phyloP scores from a whole-genome alignment of 2,329 filamentous ascomycete species.

The Dothidotthia symphoricarpi region DNA sequence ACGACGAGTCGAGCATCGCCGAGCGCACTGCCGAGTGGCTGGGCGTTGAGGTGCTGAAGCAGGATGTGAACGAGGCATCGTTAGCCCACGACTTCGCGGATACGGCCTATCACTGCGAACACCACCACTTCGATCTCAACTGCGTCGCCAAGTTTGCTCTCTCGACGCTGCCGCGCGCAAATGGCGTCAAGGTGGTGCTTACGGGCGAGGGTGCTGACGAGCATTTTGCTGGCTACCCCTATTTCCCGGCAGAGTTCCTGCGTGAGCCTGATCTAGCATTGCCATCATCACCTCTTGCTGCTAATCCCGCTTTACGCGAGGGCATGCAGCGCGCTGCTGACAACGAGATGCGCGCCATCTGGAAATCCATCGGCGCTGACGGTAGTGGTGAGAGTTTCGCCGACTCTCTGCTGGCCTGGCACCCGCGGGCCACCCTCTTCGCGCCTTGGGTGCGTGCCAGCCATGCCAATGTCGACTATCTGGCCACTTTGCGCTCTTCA shows the following conservation, averaged over 20 bases:
- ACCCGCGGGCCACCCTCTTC: no score
- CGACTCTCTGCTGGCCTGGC: no score
- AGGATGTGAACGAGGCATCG: conserved; percentile 45
- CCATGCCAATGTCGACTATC: no score
- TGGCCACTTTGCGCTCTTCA: no score
- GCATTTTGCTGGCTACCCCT: conserved; percentile 54
- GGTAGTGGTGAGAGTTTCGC: no score
- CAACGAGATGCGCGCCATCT: conserved; percentile 9
- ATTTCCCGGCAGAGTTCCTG: conserved; percentile 49
- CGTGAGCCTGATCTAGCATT: conserved; percentile 46
- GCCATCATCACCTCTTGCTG: not conserved
- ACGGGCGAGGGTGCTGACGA: conserved; percentile 56
- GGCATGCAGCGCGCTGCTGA: no score
- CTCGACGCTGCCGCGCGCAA: conserved; percentile 45
- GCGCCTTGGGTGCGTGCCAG: no score
- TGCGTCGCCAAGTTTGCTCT: conserved; percentile 53
- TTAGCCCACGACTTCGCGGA: conserved; percentile 47
- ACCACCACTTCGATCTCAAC: conserved; percentile 52
- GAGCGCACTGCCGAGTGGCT: conserved; percentile 49
- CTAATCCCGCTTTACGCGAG: conserved; percentile 1
- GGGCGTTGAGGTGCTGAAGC: conserved; percentile 47
- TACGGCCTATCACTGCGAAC: conserved; percentile 48
- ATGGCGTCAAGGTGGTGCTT: conserved; percentile 55
- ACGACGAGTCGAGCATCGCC: conserved; percentile 52
- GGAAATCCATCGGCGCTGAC: conserved; percentile 27